Conservation (phyloP, 495 filamentous ascomycete genomes). For the Penicillium pancosmium region DNA sequence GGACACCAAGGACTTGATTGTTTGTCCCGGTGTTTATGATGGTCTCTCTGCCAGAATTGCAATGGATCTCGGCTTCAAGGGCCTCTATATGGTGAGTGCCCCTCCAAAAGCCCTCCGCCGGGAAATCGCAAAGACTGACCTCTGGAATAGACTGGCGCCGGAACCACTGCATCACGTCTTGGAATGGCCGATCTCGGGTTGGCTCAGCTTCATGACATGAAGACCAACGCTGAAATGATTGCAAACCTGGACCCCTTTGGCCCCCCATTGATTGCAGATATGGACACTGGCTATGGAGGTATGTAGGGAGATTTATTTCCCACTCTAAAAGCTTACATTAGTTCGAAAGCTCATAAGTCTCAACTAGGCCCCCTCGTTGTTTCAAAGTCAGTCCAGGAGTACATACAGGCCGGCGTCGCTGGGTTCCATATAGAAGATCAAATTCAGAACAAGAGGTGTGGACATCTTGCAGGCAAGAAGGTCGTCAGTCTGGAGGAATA, state of each 20-base stretch:
- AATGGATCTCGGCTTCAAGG: conserved; percentile 60
- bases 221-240: conserved; percentile 66
- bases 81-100: conserved; percentile 65
- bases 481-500: conserved; percentile 58
- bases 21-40: conserved; percentile 71
- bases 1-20: conserved; percentile 46
- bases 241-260: conserved; percentile 59
- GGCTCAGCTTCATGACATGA: conserved; percentile 66
- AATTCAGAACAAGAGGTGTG: conserved; percentile 66
- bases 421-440: conserved; percentile 76
- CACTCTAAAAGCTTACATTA: background rate
- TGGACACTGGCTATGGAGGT: conserved; percentile 68
- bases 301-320: conserved; percentile 10
- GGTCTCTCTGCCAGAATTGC: conserved; percentile 68
- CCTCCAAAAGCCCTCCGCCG: background rate
- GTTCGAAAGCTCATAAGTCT: too few species aligned
- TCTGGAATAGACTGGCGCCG: conserved; percentile 62
- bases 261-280: conserved; percentile 69
- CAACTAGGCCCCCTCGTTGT: conserved; percentile 60
- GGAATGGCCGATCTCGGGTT: conserved; percentile 71
- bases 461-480: conserved; percentile 63
- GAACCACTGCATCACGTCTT: conserved; percentile 63
- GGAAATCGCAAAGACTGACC: conserved; percentile 2
- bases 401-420: conserved; percentile 68
- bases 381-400: conserved; percentile 62